Conservation (phyloP, 2,329 filamentous ascomycete genomes). For the Claviceps purpurea region DNA sequence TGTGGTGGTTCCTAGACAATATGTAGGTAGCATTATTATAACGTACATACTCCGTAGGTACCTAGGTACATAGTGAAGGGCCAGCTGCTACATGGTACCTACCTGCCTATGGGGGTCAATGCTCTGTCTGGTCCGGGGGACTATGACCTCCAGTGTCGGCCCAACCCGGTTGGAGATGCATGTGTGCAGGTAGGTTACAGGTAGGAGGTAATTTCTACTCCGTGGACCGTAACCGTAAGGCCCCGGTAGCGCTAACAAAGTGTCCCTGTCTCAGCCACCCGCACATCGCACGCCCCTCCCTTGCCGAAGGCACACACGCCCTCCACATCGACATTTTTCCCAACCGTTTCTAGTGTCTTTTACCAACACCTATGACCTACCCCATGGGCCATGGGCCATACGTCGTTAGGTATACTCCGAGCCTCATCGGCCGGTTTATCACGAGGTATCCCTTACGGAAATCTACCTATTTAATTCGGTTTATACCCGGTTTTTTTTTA, state of each 20-base stretch:
- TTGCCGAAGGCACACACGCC: not conserved
- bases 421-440: constrained; percentile 5
- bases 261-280: not conserved
- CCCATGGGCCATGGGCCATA: not conserved
- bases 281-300: not conserved
- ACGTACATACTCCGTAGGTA: too few relatives aligned
- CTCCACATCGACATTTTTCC: constrained; percentile 1
- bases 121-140: too few relatives aligned
- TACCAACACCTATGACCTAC: not conserved
- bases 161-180: too few relatives aligned
- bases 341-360: constrained; percentile 2
- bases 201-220: too few relatives aligned
- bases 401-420: constrained; percentile 2
- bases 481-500: not conserved
- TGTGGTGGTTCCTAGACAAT: too few relatives aligned
- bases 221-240: too few relatives aligned
- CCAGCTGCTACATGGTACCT: too few relatives aligned
- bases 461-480: constrained; percentile 1
- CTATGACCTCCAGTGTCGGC: too few relatives aligned
- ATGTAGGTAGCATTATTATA: too few relatives aligned
- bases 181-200: too few relatives aligned
- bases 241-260: not conserved
- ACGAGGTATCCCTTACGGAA: not conserved
- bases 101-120: too few relatives aligned
- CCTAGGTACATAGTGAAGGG: too few relatives aligned